phyloP scores from a whole-genome alignment of 129 eudicot species.

The Helichrysum umbraculigerum region DNA sequence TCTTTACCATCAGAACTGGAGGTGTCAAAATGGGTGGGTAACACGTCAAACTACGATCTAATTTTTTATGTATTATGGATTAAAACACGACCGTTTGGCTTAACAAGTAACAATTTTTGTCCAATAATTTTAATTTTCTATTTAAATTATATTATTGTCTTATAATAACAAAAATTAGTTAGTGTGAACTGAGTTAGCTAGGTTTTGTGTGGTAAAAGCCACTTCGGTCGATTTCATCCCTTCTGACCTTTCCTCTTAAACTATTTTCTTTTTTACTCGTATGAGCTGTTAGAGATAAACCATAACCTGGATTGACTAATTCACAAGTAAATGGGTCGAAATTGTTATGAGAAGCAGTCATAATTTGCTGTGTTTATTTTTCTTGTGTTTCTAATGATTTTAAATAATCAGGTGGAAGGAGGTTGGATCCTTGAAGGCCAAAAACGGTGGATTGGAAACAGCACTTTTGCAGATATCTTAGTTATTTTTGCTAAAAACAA shows the following conservation, averaged over 20 bases:
- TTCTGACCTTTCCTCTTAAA: not conserved
- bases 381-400: conserved; percentile 14
- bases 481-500: conserved; percentile 89
- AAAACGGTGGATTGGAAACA: conserved; percentile 98
- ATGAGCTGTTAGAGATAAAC: not conserved
- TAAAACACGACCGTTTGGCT: not conserved
- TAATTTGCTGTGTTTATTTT: not conserved
- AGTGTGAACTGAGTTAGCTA: not conserved
- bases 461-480: conserved; percentile 95
- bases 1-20: not conserved
- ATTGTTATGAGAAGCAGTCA: not conserved
- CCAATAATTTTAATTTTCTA: too few relatives aligned
- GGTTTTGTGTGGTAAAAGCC: not conserved
- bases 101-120: not conserved
- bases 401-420: conserved; percentile 74
- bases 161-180: not conserved
- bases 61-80: not conserved
- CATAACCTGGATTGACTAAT: not conserved
- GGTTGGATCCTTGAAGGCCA: conserved; percentile 98
- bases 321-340: not conserved
- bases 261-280: not conserved
- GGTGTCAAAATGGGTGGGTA: not conserved
- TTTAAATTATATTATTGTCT: not conserved
- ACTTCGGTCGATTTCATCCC: not conserved
- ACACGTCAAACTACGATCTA: not conserved